A percentile compares a stretch with the other conserved stretches of the same genome.
These are phyloP conservation scores for Xanthoconium stramineum DNA, from an alignment of 768 basidiomycete genomes.

Conservation along the genomic window DNA sequence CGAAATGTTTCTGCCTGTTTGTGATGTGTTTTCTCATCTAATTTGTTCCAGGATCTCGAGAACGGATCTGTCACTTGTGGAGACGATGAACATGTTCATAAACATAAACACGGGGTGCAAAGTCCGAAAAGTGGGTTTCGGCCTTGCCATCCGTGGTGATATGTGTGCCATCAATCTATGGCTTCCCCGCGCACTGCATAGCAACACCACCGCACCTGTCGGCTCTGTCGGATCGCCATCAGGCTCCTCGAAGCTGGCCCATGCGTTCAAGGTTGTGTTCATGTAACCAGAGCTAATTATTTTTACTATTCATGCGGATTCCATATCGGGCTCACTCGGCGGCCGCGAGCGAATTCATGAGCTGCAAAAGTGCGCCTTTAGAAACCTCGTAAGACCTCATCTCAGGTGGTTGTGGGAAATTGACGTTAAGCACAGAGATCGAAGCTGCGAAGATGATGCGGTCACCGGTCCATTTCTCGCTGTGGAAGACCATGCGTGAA, in stretches of 20 bases:
- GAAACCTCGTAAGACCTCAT: conserved; percentile 39
- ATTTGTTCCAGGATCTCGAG: conserved; percentile 11
- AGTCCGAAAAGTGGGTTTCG: neutral
- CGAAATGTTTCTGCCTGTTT: neutral
- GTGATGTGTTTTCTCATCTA: neutral
- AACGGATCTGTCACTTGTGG: conserved; percentile 20
- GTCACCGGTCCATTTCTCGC: conserved; percentile 14
- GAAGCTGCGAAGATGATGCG: conserved; percentile 43
- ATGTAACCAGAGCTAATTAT: conserved; percentile 40
- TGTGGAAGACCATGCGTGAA: neutral
- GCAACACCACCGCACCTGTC: conserved; percentile 36
- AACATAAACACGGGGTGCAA: neutral
- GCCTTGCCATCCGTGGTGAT: conserved; percentile 40
- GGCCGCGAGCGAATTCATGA: conserved; percentile 38
- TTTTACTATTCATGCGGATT: conserved; percentile 38
- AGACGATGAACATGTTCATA: neutral
- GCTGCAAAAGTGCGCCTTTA: conserved; percentile 39
- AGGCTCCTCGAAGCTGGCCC: conserved; percentile 36
- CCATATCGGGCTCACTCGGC: conserved; percentile 43
- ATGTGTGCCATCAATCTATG: conserved; percentile 42
- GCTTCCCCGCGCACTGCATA: conserved; percentile 41
- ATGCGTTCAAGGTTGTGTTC: conserved; percentile 43
- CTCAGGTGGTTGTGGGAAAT: conserved; percentile 40
- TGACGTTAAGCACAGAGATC: conserved; percentile 40
- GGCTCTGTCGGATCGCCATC: conserved; percentile 40